Percentiles rank a stretch among this genome's conserved stretches.
These are phyloP conservation scores for Heterobasidion annosum DNA, from an alignment of 1,284 basidiomycete genomes.

Conservation along the genomic window DNA sequence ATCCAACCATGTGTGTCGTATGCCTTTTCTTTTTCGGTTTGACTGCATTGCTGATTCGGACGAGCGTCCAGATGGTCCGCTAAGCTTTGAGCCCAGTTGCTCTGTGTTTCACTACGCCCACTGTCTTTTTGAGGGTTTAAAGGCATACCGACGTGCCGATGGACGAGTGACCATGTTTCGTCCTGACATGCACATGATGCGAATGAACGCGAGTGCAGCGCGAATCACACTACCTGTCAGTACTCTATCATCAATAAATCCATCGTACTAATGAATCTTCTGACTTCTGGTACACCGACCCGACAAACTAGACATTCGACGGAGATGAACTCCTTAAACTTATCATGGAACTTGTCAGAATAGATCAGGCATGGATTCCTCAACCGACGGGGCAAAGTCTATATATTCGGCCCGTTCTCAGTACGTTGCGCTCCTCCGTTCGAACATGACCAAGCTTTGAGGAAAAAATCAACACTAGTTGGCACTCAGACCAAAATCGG, in stretches of 20 bases:
- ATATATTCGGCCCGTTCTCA: too few relatives aligned
- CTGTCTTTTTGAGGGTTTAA: constrained; percentile 90
- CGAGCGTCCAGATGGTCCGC: constrained; percentile 43
- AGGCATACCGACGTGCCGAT: constrained; percentile 80
- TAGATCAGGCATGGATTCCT: constrained; percentile 93
- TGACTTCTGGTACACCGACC: constrained; percentile 2
- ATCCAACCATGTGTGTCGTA: constrained; percentile 70
- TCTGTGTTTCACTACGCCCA: constrained; percentile 95
- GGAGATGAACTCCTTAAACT: constrained; percentile 73
- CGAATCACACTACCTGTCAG: constrained; percentile 73
- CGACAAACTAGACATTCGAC: constrained; percentile 59
- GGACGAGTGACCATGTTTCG: constrained; percentile 86
- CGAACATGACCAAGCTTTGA: too few relatives aligned
- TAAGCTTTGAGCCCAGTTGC: constrained; percentile 74
- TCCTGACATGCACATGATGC: constrained; percentile 97
- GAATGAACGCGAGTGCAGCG: constrained; percentile 75
- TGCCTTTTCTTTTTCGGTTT: not conserved
- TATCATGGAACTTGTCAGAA: constrained; percentile 81
- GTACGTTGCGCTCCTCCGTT: too few relatives aligned
- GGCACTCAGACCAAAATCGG: too few relatives aligned
- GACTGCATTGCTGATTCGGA: constrained; percentile 1
- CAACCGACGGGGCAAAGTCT: constrained; percentile 28
- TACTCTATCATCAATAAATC: not conserved
- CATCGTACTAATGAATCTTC: not conserved
- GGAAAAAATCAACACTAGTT: too few relatives aligned